phyloP scores from a whole-genome alignment of 2,329 filamentous ascomycete genomes.

The Colletotrichum scovillei region DNA sequence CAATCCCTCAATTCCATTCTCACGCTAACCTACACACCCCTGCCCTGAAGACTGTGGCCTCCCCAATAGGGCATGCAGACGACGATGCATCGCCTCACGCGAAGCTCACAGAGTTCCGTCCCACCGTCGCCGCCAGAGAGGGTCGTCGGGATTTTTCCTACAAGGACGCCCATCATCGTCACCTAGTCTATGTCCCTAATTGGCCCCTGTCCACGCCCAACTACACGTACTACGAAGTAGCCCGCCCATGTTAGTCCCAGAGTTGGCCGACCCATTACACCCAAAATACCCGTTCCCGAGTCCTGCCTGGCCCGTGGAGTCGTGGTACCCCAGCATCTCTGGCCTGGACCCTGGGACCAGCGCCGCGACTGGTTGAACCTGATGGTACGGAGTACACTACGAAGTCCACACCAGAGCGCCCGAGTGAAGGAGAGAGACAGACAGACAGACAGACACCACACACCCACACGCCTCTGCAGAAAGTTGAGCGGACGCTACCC shows the following conservation, averaged over 20 bases:
- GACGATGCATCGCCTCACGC: constrained; percentile 30
- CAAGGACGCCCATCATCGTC: constrained; percentile 24
- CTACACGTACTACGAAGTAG: background rate
- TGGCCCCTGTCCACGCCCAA: constrained; percentile 20
- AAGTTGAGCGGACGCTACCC: background rate
- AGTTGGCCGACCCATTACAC: constrained; percentile 27
- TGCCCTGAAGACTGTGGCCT: constrained; percentile 18
- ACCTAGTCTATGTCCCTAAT: background rate
- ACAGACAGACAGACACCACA: constrained; percentile 8
- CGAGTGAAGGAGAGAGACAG: constrained; percentile 10
- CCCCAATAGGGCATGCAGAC: constrained; percentile 28
- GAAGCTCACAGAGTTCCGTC: constrained; percentile 11
- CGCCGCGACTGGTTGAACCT: constrained; percentile 29
- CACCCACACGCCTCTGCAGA: constrained; percentile 20
- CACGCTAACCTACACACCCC: constrained; percentile 6
- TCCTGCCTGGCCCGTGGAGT: constrained; percentile 33
- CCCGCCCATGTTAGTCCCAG: constrained; percentile 26
- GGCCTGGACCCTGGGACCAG: constrained; percentile 20
- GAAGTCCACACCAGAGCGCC: constrained; percentile 7
- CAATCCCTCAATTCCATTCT: constrained; percentile 9
- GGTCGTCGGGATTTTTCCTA: constrained; percentile 20
- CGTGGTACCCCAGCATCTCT: constrained; percentile 28
- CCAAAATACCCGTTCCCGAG: constrained; percentile 30
- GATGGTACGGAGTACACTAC: constrained; percentile 13
- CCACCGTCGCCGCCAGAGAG: constrained; percentile 10